Base-by-base conservation (phyloP, 2,329 filamentous ascomycete genomes). In the Rasamsonia emersonii region DNA sequence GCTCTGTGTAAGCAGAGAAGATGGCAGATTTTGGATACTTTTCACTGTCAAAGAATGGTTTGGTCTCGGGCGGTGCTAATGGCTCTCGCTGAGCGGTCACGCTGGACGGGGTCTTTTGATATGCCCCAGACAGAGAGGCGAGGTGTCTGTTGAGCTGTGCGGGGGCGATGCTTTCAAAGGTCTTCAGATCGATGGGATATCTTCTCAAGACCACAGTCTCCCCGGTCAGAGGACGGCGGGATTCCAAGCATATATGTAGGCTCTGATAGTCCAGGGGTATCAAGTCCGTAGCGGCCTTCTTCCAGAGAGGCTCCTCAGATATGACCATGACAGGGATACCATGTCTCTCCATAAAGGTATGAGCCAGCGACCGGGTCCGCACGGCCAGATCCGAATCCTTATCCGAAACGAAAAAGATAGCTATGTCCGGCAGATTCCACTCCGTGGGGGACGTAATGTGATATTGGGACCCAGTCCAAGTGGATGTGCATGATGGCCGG, bases 61-160 rank as follows among this genome's bases (percentile, higher is more conserved):
- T 36, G 3, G 23, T 35, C 15, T 39, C 30, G 5, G 28, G 13
- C 21, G 35, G 19, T 4, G 28, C 29, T 6, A 28, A 15, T 9
- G 24, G 3, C 40, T 41, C 6, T 32, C 24, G 11, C 24, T 33
- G 13, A 45, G 39, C 5, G 13, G 38, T 38, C 16, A 43, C 33
- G 19, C 46, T 51, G 18, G 36, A 36, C 18, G 37, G 20, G 30
- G 48, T 50, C 33, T 43, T 52, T 14, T 50, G 44, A 36, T 53
- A 53, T 18, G 53, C 46, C 13, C 46, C 47, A 24, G 51, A 53
- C 21, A 66, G 49, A 14, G 58, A 64, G 18, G 64, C 62, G 15
- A 69, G 43, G 35, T 68, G 66, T 19, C 60, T 51, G 41, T 67
- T 68, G 17, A 69, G 50, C 28, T 67, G 63, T 9, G 54, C 45